Conservation (phyloP, 2,329 filamentous ascomycete genomes). For the Trichophyton verrucosum region DNA sequence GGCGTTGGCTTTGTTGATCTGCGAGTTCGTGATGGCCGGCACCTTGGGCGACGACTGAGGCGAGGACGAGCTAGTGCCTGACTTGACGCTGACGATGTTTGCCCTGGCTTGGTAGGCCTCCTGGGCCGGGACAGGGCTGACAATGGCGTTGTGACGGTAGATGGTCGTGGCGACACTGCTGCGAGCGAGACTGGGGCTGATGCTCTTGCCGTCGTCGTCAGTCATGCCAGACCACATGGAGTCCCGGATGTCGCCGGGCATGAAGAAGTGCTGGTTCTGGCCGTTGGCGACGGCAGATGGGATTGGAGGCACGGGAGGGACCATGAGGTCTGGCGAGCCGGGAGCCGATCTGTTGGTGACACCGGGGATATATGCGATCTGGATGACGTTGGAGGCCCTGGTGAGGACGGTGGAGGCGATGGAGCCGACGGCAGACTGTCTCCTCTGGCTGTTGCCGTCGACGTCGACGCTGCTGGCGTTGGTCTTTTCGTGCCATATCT, state of each 20-base stretch:
- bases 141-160: slow-evolving; percentile 79
- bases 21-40: slow-evolving; percentile 50
- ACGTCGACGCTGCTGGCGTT: slow-evolving; percentile 37
- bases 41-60: slow-evolving; percentile 54
- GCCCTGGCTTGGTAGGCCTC: slow-evolving; percentile 80
- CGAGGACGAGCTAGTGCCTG: slow-evolving; percentile 44
- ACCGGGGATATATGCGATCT: slow-evolving; percentile 96
- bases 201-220: slow-evolving; percentile 39
- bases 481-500: slow-evolving; percentile 43
- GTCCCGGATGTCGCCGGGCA: slow-evolving; percentile 78
- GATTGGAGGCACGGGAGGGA: slow-evolving; percentile 89
- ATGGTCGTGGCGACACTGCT: slow-evolving; percentile 80
- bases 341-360: slow-evolving; percentile 84
- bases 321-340: slow-evolving; percentile 65
- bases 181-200: slow-evolving; percentile 36
- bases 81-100: slow-evolving; percentile 85
- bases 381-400: slow-evolving; percentile 94
- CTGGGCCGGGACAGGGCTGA: slow-evolving; percentile 66
- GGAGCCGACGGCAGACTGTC: slow-evolving; percentile 74
- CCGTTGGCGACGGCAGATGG: slow-evolving; percentile 46
- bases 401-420: slow-evolving; percentile 93
- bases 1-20: slow-evolving; percentile 29
- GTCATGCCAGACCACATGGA: slow-evolving; percentile 78
- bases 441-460: slow-evolving; percentile 44
- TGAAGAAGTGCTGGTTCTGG: slow-evolving; percentile 68